Percentiles rank a stretch among this genome's conserved stretches.
Conservation (phyloP, 768 basidiomycete species). For the Mycena alexandri region DNA sequence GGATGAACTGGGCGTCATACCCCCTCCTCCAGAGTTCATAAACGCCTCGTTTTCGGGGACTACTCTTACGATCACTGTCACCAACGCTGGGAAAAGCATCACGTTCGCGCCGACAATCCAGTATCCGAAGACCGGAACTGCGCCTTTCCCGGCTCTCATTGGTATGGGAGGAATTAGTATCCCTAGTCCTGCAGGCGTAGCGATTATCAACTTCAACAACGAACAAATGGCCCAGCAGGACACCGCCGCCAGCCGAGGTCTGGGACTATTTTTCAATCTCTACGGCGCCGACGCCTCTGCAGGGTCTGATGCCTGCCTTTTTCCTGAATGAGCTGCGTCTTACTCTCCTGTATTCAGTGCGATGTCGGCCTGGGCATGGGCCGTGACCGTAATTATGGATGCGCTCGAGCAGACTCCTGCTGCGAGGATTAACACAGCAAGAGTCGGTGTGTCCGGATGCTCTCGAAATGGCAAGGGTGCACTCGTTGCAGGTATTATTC, state of each 20-base stretch:
- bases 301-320: constrained; percentile 26
- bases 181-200: constrained; percentile 53
- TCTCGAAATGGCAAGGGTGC: constrained; percentile 75
- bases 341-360: constrained; percentile 43
- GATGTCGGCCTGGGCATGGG: constrained; percentile 76
- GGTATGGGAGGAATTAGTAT: constrained; percentile 60
- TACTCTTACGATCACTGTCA: constrained; percentile 51
- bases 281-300: constrained; percentile 63
- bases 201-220: constrained; percentile 65
- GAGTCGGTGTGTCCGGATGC: constrained; percentile 70
- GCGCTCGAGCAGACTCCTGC: constrained; percentile 64
- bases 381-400: constrained; percentile 69
- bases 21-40: constrained; percentile 44
- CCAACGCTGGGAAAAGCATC: constrained; percentile 47
- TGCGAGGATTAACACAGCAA: constrained; percentile 60
- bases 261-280: constrained; percentile 69
- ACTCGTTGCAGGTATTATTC: constrained; percentile 57
- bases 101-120: constrained; percentile 51
- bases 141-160: constrained; percentile 67
- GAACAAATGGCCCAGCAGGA: constrained; percentile 65
- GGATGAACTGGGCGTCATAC: constrained; percentile 31
- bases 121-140: constrained; percentile 53
- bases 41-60: constrained; percentile 49
- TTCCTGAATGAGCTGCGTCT: neutral
- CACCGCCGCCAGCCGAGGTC: constrained; percentile 59